Base-by-base conservation (phyloP, 2,329 filamentous ascomycete genomes). In the Fusarium dimerum region DNA sequence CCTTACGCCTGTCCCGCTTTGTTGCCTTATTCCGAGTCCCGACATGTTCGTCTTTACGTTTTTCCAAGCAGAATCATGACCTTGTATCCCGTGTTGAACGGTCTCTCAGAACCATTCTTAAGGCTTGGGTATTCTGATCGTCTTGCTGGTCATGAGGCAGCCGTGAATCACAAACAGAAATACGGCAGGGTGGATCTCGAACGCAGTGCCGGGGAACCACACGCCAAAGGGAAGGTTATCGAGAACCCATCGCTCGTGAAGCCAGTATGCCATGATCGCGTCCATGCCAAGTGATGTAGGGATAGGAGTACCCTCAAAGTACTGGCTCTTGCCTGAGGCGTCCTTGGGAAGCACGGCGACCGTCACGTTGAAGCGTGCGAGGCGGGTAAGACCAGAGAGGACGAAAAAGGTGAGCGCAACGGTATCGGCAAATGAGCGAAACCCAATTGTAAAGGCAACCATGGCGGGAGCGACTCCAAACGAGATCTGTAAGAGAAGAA, bases 331-430 rank as follows among this genome's bases (percentile, higher is more conserved):
- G 63, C 94, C 94, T 1, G 83, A 84, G 45, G 86, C 88, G 70
- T 99, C 94, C 75, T 97, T 97, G 57, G 94, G 94, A 12, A 99
- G 83, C 62, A 87, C 86, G 36, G 86, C 82, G 38, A 94, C 92
- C 11, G 94, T 97, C 47, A 99, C 94, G 73, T 99, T 99, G 85
- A 99, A 99, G 60, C 94, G 89, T 43, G 94, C 94, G 11, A 99
- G 85, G 45, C 94, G 87, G 3, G 92, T 96, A 43, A 99, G 85
- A 51, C 94, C 94, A 74, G 91, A 95, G 47, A 99, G 88, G 42
- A 97, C 92, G 74, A 97, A 99, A 74, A 93, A 91, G 51, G 88
- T 80, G 43, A 99, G 78, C 57, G 77, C 80, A 49, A 96, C 65
- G 66, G 95, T 92, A 75, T 99, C 94, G 67, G 90, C 71, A 3